Conservation (phyloP, 192 early-diverging fungal species). For the Backusella westeae region DNA sequence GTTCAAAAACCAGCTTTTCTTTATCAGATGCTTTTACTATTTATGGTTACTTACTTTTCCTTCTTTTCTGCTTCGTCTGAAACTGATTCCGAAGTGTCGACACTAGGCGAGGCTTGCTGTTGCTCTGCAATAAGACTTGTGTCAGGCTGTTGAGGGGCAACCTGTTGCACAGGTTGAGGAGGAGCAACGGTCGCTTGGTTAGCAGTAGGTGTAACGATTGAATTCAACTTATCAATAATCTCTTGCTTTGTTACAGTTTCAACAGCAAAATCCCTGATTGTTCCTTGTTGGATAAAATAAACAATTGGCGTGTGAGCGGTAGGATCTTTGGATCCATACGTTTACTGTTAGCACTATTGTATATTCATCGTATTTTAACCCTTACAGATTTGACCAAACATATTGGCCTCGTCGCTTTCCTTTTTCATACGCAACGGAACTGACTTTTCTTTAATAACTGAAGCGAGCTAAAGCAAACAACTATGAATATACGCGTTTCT, state of each 20-base stretch:
- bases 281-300: slow-evolving; percentile 29
- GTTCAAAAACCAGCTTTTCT: not conserved
- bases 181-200: not conserved
- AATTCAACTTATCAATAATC: not conserved
- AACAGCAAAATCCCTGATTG: slow-evolving; percentile 23
- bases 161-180: no score
- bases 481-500: not conserved
- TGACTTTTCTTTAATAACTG: not conserved
- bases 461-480: not conserved
- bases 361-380: not conserved
- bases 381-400: slow-evolving; percentile 37
- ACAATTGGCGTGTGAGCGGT: slow-evolving; percentile 15
- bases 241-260: slow-evolving; percentile 8
- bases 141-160: not conserved
- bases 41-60: not conserved
- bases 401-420: slow-evolving; percentile 20
- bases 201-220: not conserved
- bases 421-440: slow-evolving; percentile 21
- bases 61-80: slow-evolving; percentile 1
- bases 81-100: not conserved
- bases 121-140: not conserved
- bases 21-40: not conserved
- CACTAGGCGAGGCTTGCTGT: not conserved
- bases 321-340: slow-evolving; percentile 13
- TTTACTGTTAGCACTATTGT: not conserved